Evolutionary conservation across 345 rosid genomes (phyloP), one percentile per base, ranked within the genome.

Genomic region (Salix exigua): DNA sequence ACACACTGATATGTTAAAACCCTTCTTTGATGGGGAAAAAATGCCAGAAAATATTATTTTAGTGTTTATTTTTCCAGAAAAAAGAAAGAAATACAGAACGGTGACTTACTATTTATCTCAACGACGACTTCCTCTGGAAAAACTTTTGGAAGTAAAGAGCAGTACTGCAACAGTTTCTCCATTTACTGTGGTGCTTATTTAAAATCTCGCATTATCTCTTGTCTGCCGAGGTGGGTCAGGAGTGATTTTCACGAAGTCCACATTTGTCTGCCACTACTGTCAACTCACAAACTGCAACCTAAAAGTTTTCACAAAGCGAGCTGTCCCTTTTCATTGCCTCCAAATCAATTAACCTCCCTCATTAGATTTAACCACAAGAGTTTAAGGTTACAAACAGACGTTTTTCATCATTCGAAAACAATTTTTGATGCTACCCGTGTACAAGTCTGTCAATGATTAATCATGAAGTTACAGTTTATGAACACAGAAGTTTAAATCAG

Each of bases 181-280:
- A 10, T 1, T 23, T 19, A 18, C 5, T 11, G 61, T 53, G 53
- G 21, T 68, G 28, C 2, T 70, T 69, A 38, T 18, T 38, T 51
- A 75, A 46, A 74, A 46, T 46, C 11, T 30, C 11, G 48, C 61
- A 25, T 77, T 35, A 73, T 70, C 18, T 33, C 26, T 25, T 74
- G 77, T 62, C 74, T 61, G 72, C 37, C 55, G 23, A 21, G 37
- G 77, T 77, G 68, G 82, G 70, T 75, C 79, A 75, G 38, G 68
- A 73, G 76, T 83, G 86, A 75, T 74, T 72, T 72, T 77, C 78
- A 66, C 60, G 44, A 77, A 78, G 77, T 71, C 77, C 79, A 77
- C 76, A 33, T 8, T 40, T 80, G 86, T 83, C 84, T 75, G 84
- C 84, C 86, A 83, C 82, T 73, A 73, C 25, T 12, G 23, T 78